Percentiles rank a stretch among this genome's conserved stretches.
These are phyloP conservation scores for Nemania sp. DNA, from an alignment of 2,329 filamentous ascomycete species.

Conservation along the genomic window DNA sequence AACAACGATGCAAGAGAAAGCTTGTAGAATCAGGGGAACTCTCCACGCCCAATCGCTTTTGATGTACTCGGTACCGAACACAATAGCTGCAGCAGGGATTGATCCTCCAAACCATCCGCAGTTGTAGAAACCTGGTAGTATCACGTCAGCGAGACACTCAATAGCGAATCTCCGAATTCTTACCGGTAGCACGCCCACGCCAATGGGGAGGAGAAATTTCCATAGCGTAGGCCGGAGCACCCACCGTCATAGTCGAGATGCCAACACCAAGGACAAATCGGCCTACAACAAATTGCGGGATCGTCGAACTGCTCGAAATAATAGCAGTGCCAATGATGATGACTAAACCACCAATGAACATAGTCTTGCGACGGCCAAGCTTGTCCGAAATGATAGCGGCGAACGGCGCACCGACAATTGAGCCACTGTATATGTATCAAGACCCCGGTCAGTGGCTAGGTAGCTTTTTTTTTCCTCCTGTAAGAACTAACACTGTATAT, in stretches of 20 bases:
- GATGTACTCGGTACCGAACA: conserved; percentile 61
- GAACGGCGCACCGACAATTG: conserved; percentile 55
- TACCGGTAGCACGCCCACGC: conserved; percentile 61
- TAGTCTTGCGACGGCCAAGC: conserved; percentile 58
- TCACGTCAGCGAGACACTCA: conserved; percentile 15
- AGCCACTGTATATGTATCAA: conserved; percentile 52
- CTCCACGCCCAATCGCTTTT: conserved; percentile 61
- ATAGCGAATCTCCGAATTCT: conserved; percentile 5
- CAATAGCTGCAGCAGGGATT: conserved; percentile 63
- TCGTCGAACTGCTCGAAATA: conserved; percentile 53
- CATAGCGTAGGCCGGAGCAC: conserved; percentile 61
- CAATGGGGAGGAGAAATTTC: conserved; percentile 63
- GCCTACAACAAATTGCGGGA: conserved; percentile 59
- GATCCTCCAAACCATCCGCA: conserved; percentile 65
- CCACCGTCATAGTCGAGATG: conserved; percentile 62
- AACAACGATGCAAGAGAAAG: conserved; percentile 58
- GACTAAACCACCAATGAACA: conserved; percentile 59
- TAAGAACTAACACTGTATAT: conserved; percentile 60
- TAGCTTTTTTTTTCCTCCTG: neutral
- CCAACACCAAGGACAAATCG: conserved; percentile 61
- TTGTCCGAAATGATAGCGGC: conserved; percentile 60
- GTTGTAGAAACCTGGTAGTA: conserved; percentile 60
- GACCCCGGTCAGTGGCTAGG: conserved; percentile 16
- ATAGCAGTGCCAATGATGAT: conserved; percentile 61
- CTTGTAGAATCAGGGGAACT: conserved; percentile 62